These are phyloP conservation scores for Neurospora sp. DNA, from an alignment of 495 filamentous ascomycete species.

Conservation along the genomic window DNA sequence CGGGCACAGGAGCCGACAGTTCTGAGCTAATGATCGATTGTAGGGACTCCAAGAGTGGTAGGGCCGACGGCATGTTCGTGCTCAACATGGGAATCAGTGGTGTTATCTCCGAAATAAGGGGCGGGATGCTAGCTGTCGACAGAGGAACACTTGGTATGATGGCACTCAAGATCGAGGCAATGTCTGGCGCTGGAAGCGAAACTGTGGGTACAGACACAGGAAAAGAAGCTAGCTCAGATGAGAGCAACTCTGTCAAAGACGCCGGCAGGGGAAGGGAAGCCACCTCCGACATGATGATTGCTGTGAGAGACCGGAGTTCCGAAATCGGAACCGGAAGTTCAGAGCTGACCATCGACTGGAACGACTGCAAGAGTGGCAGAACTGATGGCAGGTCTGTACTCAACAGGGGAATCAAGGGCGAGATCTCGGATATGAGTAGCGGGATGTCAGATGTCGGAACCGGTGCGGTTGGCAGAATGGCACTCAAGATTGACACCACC, in stretches of 20 bases:
- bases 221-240: neutral
- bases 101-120: neutral
- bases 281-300: neutral
- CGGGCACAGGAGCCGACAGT: neutral
- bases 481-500: neutral
- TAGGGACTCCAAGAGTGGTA: slow-evolving; percentile 1
- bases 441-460: slow-evolving; percentile 1
- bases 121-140: neutral
- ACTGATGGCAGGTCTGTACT: neutral
- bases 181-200: neutral
- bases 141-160: neutral
- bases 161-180: neutral
- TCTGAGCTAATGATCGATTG: slow-evolving; percentile 7
- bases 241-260: neutral
- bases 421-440: slow-evolving; percentile 4
- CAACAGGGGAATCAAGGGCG: slow-evolving; percentile 1
- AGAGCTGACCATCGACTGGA: slow-evolving; percentile 8
- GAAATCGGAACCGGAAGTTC: neutral
- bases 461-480: slow-evolving; percentile 1
- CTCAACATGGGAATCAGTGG: slow-evolving; percentile 1
- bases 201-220: neutral
- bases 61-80: neutral
- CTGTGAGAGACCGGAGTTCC: slow-evolving; percentile 2
- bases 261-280: slow-evolving; percentile 2
- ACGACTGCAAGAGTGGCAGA: slow-evolving; percentile 1